Evolutionary conservation across 1,284 basidiomycete species (phyloP), one percentile per base, ranked within the genome.

Genomic region (Malassezia furfur): DNA sequence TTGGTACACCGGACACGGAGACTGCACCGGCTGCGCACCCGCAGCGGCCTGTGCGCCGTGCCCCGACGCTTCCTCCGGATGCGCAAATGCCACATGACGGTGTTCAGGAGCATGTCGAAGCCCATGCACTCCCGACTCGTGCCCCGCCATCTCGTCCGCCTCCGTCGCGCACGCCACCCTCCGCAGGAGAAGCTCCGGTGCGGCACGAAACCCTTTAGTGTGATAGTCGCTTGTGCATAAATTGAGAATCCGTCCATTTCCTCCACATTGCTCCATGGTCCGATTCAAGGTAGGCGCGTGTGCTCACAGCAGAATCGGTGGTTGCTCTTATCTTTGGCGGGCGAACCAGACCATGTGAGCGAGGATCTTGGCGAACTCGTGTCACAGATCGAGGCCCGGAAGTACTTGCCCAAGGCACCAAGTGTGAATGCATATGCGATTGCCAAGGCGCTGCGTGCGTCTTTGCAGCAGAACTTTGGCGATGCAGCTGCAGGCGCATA

Each of bases 391-490:
- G 41, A 25, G 48, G 39, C 2, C 22, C 48, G 14, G 12, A 40
- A 11, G 22, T 41, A 8, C 30, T 17, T 12, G 17, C 40, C 37
- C 21, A 21, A n/a, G 2, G 25, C 14, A 19, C 19, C 54, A 48
- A 10, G 45, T 32, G 36, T 57, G 1, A 51, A 28, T 17, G 50
- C 50, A 2, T 40, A 57, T 19, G 11, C 38, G 11, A 45, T 57
- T 4, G 52, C 55, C 10, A 57, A 57, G 38, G 50, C 45, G 12
- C 17, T 57, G 21, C 55, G 55, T 3, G 22, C 50, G 9, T 57
- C 55, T 15, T 38, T 57, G 11, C 51, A 47, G 17, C 19, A 31
- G 11, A 57, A 57, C 32, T 57, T 57, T 46, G 55, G 55, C 36
- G 55, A 57, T 40, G 50, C 43, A 11, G 17, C 38, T 8, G 31